Conservation (phyloP, 257 asterid genomes). For the Jaltomata sinuosa region DNA sequence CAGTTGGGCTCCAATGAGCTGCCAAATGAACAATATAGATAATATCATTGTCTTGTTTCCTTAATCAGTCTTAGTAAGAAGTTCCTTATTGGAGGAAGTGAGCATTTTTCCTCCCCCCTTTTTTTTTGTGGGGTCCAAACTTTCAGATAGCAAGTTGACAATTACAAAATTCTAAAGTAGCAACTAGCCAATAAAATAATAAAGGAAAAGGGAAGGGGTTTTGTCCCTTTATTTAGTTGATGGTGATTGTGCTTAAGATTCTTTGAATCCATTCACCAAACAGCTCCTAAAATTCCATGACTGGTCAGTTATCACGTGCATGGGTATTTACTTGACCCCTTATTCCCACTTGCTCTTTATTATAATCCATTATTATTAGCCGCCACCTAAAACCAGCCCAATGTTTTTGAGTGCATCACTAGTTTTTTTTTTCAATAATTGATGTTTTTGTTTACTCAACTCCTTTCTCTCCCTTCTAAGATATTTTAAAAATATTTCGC, state of each 20-base stretch:
- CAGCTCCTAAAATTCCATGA: background rate
- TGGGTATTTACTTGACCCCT: background rate
- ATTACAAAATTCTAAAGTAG: background rate
- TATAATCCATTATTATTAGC: background rate
- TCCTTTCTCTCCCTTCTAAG: background rate
- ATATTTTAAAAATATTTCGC: background rate
- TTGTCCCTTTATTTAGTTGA: background rate
- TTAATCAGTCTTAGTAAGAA: background rate
- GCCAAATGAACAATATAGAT: background rate
- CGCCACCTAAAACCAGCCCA: conserved; percentile 3
- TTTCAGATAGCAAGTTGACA: conserved; percentile 16
- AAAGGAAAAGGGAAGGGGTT: background rate
- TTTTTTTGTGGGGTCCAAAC: conserved; percentile 5
- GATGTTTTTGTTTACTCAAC: background rate
- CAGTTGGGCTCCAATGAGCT: background rate
- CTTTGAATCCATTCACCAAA: conserved; percentile 10
- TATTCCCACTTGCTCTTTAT: background rate
- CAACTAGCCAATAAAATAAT: background rate
- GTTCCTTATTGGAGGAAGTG: conserved; percentile 7
- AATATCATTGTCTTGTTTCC: background rate
- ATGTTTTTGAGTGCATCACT: background rate
- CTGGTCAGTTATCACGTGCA: conserved; percentile 23
- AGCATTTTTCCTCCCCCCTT: conserved; percentile 11
- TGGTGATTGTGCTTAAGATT: conserved; percentile 8
- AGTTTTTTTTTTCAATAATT: background rate